phyloP scores from a whole-genome alignment of 1,284 basidiomycete genomes.

The Mycena sp. region DNA sequence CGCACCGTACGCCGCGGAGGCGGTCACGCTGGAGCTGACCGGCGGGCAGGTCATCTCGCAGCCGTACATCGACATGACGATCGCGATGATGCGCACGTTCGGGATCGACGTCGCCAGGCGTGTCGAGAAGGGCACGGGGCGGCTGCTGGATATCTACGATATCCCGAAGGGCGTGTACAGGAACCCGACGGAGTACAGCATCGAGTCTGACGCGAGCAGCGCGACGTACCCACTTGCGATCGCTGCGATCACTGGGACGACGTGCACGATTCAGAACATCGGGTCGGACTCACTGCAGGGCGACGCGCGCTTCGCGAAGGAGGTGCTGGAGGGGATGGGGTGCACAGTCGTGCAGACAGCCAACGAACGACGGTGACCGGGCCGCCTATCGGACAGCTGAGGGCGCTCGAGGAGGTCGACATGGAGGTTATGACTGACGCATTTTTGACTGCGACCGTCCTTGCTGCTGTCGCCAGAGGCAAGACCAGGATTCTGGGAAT shows the following conservation, averaged over 20 bases:
- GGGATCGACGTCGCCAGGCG: slow-evolving; percentile 84
- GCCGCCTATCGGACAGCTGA: slow-evolving; percentile 83
- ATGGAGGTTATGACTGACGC: slow-evolving; percentile 99
- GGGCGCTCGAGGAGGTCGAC: slow-evolving; percentile 89
- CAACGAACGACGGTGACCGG: slow-evolving; percentile 94
- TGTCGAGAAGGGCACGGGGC: slow-evolving; percentile 68
- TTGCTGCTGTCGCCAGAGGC: slow-evolving; percentile 86
- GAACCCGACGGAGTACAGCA: slow-evolving; percentile 86
- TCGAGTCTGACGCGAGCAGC: slow-evolving; percentile 96
- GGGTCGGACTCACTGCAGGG: slow-evolving; percentile 93
- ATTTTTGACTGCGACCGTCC: slow-evolving; percentile 93
- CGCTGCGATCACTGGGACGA: slow-evolving; percentile 95
- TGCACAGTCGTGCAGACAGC: slow-evolving; percentile 91
- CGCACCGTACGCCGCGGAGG: slow-evolving; percentile 89
- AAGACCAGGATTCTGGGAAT: slow-evolving; percentile 92
- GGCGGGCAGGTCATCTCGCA: slow-evolving; percentile 97
- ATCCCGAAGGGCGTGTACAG: slow-evolving; percentile 87
- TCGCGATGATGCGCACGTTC: slow-evolving; percentile 98
- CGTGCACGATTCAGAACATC: slow-evolving; percentile 94
- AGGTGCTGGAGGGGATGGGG: slow-evolving; percentile 95
- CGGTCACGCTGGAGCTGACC: slow-evolving; percentile 88
- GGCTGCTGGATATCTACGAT: slow-evolving; percentile 82
- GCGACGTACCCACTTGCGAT: slow-evolving; percentile 98
- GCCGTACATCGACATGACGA: slow-evolving; percentile 99
- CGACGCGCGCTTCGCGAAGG: slow-evolving; percentile 94